phyloP scores from a whole-genome alignment of 2,329 filamentous ascomycete species.

The Xylaria multiplex region DNA sequence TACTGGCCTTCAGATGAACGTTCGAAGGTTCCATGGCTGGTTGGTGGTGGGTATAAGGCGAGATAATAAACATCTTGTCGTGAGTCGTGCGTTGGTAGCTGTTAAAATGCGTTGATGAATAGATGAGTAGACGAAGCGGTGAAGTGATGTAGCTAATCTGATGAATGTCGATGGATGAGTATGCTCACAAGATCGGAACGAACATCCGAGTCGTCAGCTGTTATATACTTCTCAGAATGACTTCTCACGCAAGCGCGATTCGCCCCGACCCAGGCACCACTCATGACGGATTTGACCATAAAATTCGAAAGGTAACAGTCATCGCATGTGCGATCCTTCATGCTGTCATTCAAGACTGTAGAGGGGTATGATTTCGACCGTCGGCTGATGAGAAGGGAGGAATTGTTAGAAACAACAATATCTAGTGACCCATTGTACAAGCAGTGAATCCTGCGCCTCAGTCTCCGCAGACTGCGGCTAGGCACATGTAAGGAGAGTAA shows the following conservation, averaged over 20 bases:
- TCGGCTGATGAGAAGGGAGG: conserved; percentile 9
- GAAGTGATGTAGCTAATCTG: background rate
- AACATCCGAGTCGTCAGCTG: conserved; percentile 27
- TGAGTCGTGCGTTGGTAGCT: background rate
- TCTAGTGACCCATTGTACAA: conserved; percentile 28
- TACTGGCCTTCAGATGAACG: conserved; percentile 1
- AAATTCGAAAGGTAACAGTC: conserved; percentile 37
- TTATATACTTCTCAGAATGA: conserved; percentile 41
- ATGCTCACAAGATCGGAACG: conserved; percentile 14
- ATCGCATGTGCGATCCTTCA: conserved; percentile 35
- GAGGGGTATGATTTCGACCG: conserved; percentile 35
- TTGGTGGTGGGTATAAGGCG: conserved; percentile 2
- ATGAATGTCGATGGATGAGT: conserved; percentile 22
- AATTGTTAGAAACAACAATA: conserved; percentile 23
- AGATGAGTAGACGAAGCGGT: conserved; percentile 11
- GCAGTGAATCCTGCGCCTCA: conserved; percentile 41
- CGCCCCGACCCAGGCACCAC: conserved; percentile 30
- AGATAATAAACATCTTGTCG: conserved; percentile 27
- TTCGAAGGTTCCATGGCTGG: background rate
- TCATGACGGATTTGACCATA: conserved; percentile 40
- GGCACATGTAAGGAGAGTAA: conserved; percentile 30
- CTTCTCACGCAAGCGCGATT: conserved; percentile 27
- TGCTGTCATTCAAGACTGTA: conserved; percentile 27
- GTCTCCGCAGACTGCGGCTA: conserved; percentile 37
- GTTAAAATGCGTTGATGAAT: conserved; percentile 1